A percentile compares a stretch with the other conserved stretches of the same genome.
Conservation (phyloP, 2,329 filamentous ascomycete genomes). For the Pseudogymnoascus verrucosus region DNA sequence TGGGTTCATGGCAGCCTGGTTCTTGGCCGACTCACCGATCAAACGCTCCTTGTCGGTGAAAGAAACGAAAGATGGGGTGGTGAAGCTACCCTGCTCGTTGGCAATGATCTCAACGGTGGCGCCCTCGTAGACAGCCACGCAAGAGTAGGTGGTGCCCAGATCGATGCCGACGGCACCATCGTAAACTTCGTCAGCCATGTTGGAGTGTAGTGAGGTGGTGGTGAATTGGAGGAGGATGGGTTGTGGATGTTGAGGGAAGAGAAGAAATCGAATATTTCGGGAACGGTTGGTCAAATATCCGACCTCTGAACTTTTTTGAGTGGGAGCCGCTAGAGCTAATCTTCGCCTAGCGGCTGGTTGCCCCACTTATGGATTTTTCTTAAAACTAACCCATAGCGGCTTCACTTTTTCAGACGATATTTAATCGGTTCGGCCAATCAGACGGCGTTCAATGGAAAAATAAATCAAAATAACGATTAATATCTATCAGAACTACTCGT, state of each 20-base stretch:
- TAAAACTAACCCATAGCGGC: background rate
- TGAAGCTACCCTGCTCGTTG: conserved; percentile 99
- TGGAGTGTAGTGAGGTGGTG: conserved; percentile 30
- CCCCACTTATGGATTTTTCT: background rate
- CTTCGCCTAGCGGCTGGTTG: background rate
- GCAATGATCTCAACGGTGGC: conserved; percentile 99
- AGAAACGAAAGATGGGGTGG: conserved; percentile 96
- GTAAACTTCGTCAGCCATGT: conserved; percentile 96
- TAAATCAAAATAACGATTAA: background rate
- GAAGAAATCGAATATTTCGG: conserved; percentile 7
- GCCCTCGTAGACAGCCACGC: conserved; percentile 98
- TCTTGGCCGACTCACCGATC: conserved; percentile 99
- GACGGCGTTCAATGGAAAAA: background rate
- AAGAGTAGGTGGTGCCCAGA: conserved; percentile 99
- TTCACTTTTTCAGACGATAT: background rate
- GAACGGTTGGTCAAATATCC: conserved; percentile 6
- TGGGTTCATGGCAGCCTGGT: conserved; percentile 99
- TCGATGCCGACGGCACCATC: conserved; percentile 99
- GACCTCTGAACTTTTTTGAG: conserved; percentile 2
- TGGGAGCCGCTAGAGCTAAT: conserved; percentile 3
- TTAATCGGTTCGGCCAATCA: background rate
- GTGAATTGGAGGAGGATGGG: conserved; percentile 13
- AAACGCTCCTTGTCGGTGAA: conserved; percentile 98
- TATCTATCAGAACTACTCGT: background rate
- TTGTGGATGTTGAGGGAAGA: conserved; percentile 13